Evolutionary conservation across 2,329 filamentous ascomycete genomes (phyloP).

Genomic region (Aureobasidium namibiae): DNA sequence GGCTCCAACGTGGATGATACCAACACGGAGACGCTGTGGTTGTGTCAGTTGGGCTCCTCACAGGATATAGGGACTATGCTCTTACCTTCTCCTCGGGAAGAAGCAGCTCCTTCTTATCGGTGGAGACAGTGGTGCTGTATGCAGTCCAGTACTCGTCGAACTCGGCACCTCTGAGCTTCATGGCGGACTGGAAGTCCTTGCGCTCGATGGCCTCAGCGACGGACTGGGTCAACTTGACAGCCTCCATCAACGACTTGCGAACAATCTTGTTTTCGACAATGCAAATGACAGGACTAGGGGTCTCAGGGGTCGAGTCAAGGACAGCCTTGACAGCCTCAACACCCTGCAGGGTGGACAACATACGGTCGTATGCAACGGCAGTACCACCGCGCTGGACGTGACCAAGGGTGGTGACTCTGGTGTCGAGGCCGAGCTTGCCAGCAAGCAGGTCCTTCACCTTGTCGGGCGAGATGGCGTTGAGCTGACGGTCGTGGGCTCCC

Average conservation of each 20-base stretch:
- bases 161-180: conserved; percentile 82
- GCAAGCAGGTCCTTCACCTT: conserved; percentile 87
- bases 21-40: conserved; percentile 73
- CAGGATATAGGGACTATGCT: neutral
- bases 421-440: conserved; percentile 73
- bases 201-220: conserved; percentile 73
- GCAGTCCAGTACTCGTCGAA: conserved; percentile 88
- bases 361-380: conserved; percentile 88
- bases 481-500: conserved; percentile 75
- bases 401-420: conserved; percentile 86
- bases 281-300: conserved; percentile 87
- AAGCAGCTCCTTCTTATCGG: conserved; percentile 60
- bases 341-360: conserved; percentile 85
- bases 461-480: conserved; percentile 72
- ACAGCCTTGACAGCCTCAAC: conserved; percentile 91
- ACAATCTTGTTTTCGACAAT: conserved; percentile 98
- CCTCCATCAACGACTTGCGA: conserved; percentile 78
- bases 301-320: conserved; percentile 78
- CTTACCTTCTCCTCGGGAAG: conserved; percentile 64
- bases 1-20: conserved; percentile 93
- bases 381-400: conserved; percentile 95
- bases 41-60: neutral
- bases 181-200: conserved; percentile 80
- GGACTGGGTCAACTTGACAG: conserved; percentile 76
- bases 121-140: conserved; percentile 84